Evolutionary conservation across 305 asterid species (phyloP).

Genomic region (Solanum hybrid): DNA sequence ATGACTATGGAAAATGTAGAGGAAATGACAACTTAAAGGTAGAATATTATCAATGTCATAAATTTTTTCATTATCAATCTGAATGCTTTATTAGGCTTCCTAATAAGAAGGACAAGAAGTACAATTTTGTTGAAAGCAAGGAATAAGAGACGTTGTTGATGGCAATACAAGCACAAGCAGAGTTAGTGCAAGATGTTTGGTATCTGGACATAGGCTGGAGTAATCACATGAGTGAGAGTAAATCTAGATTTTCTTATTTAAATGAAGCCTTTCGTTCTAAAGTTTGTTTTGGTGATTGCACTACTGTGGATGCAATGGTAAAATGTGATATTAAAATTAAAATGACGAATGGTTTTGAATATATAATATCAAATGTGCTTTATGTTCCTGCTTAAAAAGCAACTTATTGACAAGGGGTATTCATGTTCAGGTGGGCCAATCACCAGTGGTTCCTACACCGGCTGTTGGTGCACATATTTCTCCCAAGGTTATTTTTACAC

Average conservation of each 20-base stretch:
- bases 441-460: too few species aligned
- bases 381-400: neutral
- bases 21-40: too few species aligned
- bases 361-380: neutral
- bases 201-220: neutral
- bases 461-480: too few species aligned
- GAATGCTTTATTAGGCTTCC: neutral
- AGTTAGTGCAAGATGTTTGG: neutral
- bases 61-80: too few species aligned
- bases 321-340: neutral
- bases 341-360: neutral
- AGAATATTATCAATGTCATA: too few species aligned
- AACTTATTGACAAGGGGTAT: neutral
- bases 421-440: too few species aligned
- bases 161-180: neutral
- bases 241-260: too few species aligned
- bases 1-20: too few species aligned
- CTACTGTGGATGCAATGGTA: neutral
- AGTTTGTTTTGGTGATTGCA: neutral
- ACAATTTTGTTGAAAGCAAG: neutral
- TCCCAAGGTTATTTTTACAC: too few species aligned
- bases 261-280: neutral
- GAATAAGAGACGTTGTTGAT: neutral
- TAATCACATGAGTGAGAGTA: neutral
- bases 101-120: neutral